These are phyloP conservation scores for Colletotrichum sp. DNA, from an alignment of 2,329 filamentous ascomycete genomes.

Conservation along the genomic window DNA sequence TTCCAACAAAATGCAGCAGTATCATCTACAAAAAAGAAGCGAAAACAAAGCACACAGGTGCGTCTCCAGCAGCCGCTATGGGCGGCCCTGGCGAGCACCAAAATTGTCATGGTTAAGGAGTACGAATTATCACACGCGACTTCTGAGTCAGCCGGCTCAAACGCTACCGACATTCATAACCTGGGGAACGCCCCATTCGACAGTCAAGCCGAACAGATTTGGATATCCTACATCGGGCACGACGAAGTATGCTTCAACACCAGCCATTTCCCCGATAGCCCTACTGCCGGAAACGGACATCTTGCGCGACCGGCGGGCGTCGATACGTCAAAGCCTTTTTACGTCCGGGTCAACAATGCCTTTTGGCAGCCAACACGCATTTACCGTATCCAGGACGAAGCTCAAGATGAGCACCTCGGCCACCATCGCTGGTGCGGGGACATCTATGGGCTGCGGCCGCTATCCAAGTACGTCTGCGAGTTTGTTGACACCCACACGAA, in stretches of 20 bases:
- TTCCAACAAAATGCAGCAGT: conserved; percentile 58
- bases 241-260: conserved; percentile 81
- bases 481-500: conserved; percentile 73
- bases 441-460: conserved; percentile 71
- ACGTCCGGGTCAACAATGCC: conserved; percentile 78
- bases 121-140: conserved; percentile 82
- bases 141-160: conserved; percentile 74
- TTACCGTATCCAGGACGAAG: conserved; percentile 48
- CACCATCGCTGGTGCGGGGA: conserved; percentile 71
- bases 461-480: conserved; percentile 80
- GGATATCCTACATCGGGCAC: conserved; percentile 80
- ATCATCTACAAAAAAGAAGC: conserved; percentile 78
- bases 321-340: conserved; percentile 77
- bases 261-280: conserved; percentile 62
- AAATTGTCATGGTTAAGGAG: conserved; percentile 94
- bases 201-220: conserved; percentile 73
- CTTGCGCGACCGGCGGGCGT: conserved; percentile 52
- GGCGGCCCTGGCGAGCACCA: conserved; percentile 93
- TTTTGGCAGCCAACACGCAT: conserved; percentile 82
- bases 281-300: conserved; percentile 31
- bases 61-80: conserved; percentile 90
- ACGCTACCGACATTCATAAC: conserved; percentile 78
- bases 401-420: conserved; percentile 28
- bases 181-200: conserved; percentile 78
- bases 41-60: conserved; percentile 90